phyloP scores from a whole-genome alignment of 805 yeast genomes.

The Metschnikowia peoriensis region DNA sequence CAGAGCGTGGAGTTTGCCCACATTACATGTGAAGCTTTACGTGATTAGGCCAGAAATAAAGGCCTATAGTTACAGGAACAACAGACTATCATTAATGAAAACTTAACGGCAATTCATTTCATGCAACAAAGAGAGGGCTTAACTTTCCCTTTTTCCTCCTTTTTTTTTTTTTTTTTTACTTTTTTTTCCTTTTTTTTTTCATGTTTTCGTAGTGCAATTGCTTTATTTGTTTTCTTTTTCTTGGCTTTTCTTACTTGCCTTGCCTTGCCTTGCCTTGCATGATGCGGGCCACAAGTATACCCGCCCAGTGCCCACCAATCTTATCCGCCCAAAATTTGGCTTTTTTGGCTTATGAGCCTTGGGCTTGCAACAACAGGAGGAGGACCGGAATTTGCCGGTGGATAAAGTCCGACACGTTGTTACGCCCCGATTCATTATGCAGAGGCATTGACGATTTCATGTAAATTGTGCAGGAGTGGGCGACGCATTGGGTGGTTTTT shows the following conservation, averaged over 20 bases:
- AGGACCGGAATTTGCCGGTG: not conserved
- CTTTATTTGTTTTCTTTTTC: too few relatives aligned
- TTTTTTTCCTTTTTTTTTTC: too few relatives aligned
- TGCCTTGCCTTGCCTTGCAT: too few relatives aligned
- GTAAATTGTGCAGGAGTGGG: not conserved
- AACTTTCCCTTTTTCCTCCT: too few relatives aligned
- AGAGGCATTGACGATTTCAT: not conserved
- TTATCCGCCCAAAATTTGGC: not conserved
- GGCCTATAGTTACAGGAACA: not conserved
- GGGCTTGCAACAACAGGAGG: not conserved
- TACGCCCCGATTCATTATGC: not conserved
- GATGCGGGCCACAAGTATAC: too few relatives aligned
- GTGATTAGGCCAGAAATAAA: constrained; percentile 3
- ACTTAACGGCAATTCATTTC: too few relatives aligned
- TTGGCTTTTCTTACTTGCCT: too few relatives aligned
- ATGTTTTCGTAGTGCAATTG: too few relatives aligned
- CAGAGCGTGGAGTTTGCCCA: constrained; percentile 53
- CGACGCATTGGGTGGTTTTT: not conserved
- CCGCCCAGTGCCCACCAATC: too few relatives aligned
- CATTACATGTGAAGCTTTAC: constrained; percentile 29
- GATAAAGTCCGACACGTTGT: not conserved
- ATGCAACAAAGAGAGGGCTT: too few relatives aligned
- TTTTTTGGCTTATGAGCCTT: not conserved
- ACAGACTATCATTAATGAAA: not conserved
- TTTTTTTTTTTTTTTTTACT: too few relatives aligned